Conservation (phyloP, 805 yeast species). For the Starmerella apicola region DNA sequence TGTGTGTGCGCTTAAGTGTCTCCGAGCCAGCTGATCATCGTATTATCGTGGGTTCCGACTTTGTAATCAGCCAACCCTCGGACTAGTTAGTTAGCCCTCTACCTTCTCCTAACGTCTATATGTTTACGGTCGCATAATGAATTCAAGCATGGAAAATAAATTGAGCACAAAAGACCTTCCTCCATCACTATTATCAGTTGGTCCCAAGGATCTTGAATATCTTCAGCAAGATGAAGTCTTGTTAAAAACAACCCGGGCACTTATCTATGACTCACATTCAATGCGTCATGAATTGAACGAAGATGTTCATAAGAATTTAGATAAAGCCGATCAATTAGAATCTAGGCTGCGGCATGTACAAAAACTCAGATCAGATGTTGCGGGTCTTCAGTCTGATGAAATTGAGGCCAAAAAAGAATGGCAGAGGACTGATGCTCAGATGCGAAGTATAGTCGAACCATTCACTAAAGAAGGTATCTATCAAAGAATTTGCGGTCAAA, state of each 20-base stretch:
- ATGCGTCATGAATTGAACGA: slow-evolving; percentile 19
- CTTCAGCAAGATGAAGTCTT: slow-evolving; percentile 18
- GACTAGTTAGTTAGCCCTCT: no score
- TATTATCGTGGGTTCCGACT: no score
- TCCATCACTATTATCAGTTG: neutral
- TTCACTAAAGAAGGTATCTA: slow-evolving; percentile 30
- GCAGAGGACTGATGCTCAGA: slow-evolving; percentile 20
- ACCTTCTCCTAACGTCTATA: no score
- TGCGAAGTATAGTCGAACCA: slow-evolving; percentile 28
- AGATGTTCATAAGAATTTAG: slow-evolving; percentile 23
- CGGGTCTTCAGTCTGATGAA: slow-evolving; percentile 23
- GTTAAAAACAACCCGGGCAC: slow-evolving; percentile 21
- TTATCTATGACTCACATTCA: neutral
- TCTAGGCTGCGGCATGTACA: slow-evolving; percentile 24
- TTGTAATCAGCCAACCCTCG: no score
- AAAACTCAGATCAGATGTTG: neutral
- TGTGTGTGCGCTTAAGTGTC: no score
- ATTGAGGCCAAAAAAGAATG: slow-evolving; percentile 5
- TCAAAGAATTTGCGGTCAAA: neutral
- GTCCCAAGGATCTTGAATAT: slow-evolving; percentile 18
- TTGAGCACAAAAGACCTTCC: neutral
- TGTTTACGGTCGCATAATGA: no score
- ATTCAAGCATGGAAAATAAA: no score
- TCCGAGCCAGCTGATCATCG: no score
- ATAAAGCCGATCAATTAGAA: slow-evolving; percentile 23